A percentile compares a stretch with the other conserved stretches of the same genome.
These are phyloP conservation scores for Jackrogersella multiformis DNA, from an alignment of 495 filamentous ascomycete genomes.

Conservation along the genomic window DNA sequence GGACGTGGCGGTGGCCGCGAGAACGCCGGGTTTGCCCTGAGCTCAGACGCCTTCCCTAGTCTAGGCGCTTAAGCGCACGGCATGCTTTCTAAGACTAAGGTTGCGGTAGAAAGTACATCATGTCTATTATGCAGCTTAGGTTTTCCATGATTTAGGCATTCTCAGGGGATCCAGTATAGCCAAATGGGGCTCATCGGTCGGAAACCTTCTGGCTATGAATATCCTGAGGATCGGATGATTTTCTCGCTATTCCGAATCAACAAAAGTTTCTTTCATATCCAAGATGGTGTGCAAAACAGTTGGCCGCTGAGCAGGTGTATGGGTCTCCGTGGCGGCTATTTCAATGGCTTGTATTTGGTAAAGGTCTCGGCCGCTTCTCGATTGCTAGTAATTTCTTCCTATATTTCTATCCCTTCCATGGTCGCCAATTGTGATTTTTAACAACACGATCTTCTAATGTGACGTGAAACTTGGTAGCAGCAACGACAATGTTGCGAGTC, in stretches of 20 bases:
- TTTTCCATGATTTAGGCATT: constrained; percentile 29
- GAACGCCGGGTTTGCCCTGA: constrained; percentile 64
- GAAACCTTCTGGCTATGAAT: constrained; percentile 38
- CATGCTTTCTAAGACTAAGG: constrained; percentile 8
- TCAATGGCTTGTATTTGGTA: constrained; percentile 38
- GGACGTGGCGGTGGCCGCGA: constrained; percentile 50
- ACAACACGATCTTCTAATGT: neutral
- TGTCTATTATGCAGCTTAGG: constrained; percentile 35
- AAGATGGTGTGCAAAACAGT: constrained; percentile 28
- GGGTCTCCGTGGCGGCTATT: constrained; percentile 22
- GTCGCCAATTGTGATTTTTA: neutral
- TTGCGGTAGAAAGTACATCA: constrained; percentile 13
- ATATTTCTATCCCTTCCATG: neutral
- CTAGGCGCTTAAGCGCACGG: constrained; percentile 61
- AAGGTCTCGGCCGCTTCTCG: constrained; percentile 23
- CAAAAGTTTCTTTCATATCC: constrained; percentile 47
- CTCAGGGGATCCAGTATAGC: constrained; percentile 24
- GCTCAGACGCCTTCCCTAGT: constrained; percentile 78
- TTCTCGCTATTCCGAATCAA: constrained; percentile 43
- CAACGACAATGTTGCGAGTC: neutral
- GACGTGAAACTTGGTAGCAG: neutral
- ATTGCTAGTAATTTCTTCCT: constrained; percentile 11
- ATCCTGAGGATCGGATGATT: constrained; percentile 36
- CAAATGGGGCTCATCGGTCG: constrained; percentile 25
- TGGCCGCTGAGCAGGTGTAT: constrained; percentile 25